Evolutionary conservation across 1,139 yeast species (phyloP), one percentile per base, ranked within the genome.

Genomic region (Pichia terricola): DNA sequence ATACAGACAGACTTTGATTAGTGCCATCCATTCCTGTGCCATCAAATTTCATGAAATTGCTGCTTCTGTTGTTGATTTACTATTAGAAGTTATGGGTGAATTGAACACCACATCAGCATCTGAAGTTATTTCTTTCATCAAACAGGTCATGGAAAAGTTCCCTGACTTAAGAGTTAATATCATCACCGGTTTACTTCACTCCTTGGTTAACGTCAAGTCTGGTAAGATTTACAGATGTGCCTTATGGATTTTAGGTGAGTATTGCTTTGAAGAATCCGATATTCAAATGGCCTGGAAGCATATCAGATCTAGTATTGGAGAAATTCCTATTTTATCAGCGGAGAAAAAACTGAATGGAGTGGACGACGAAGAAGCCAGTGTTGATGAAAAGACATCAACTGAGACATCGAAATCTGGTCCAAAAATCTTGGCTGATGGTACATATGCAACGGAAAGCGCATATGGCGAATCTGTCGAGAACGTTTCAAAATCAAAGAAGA

Each of bases 391-490:
- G 7, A 58, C 53, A 26, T 69, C 50, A 26, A 58, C 52, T 34
- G 60, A 62, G 22, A 49, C 47, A 22, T 32, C 70, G 36, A 66
- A 66, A 49, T 68, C 73, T 42, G 87, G 86, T 42, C 96, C 97
- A 32, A 80, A 83, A 50, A 82, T 94, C 45, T 74, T 91, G 52
- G 96, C 98, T 26, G 99, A 94, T 66, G 99, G 99, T 55, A 94
- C 99, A 1, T 94, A 94, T 66, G 98, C 98, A 31, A 84, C 96
- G 32, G 98, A 94, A 65, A 81, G 80, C 55, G 96, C 97, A 0
- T 72, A 87, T 48, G 67, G 75, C 11, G 59, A 59, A 28, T 16
- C 48, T 5, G 30, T 47, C 3, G 52, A 44, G 11, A 54, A 54
- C n/a, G 71, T 69, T 41, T 4, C 46, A 10, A 58, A 59, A 4